Evolutionary conservation across 441 rosid species (phyloP).

Genomic region (Manihot esculenta): DNA sequence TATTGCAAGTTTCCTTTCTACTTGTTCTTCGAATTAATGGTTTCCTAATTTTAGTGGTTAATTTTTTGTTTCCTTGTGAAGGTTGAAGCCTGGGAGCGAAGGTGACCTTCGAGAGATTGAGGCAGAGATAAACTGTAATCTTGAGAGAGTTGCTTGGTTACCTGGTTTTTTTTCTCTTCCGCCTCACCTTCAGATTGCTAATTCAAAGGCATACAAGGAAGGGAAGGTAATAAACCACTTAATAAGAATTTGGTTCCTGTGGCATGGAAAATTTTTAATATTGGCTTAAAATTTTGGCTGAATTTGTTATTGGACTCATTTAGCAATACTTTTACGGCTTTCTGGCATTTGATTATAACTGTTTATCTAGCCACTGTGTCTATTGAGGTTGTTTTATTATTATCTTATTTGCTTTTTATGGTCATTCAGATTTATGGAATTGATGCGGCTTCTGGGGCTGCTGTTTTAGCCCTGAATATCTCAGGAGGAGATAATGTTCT

Average conservation of each 20-base stretch:
- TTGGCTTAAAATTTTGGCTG: too few relatives aligned
- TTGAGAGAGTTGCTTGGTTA: slow-evolving; percentile 65
- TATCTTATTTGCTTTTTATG: neutral
- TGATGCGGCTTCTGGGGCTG: slow-evolving; percentile 93
- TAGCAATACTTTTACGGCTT: slow-evolving; percentile 2
- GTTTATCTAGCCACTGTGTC: neutral
- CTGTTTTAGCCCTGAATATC: slow-evolving; percentile 64
- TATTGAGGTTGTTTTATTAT: neutral
- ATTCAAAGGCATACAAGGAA: slow-evolving; percentile 61
- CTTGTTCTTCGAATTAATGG: neutral
- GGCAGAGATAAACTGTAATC: slow-evolving; percentile 63
- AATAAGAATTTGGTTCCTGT: neutral
- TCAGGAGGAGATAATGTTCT: slow-evolving; percentile 83
- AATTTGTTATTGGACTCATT: neutral
- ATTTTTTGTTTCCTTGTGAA: slow-evolving; percentile 18
- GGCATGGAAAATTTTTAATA: neutral
- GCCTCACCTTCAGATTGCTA: slow-evolving; percentile 68
- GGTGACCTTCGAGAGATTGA: slow-evolving; percentile 49
- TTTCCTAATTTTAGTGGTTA: slow-evolving; percentile 5
- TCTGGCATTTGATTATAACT: neutral
- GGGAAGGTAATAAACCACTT: slow-evolving; percentile 50
- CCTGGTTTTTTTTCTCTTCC: slow-evolving; percentile 76
- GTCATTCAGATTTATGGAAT: slow-evolving; percentile 72
- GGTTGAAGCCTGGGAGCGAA: slow-evolving; percentile 77
- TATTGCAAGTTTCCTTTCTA: neutral